Conservation (phyloP, 2,329 filamentous ascomycete species). For the Paracamarosporium sp. region DNA sequence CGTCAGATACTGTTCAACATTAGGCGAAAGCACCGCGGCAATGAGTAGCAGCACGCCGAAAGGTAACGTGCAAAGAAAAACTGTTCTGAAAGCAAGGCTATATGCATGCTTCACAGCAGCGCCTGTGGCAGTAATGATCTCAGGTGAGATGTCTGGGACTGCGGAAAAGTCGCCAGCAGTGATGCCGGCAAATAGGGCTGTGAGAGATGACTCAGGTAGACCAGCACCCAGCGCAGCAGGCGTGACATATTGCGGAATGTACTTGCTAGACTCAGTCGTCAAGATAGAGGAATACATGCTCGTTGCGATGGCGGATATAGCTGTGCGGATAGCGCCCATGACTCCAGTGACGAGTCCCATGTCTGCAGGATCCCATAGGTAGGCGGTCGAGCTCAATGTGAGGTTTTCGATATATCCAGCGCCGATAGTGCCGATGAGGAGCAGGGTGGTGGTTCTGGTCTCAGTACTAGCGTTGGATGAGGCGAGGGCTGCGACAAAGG, state of each 20-base stretch:
- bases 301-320: constrained; percentile 34
- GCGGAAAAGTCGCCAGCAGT: constrained; percentile 26
- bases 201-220: constrained; percentile 25
- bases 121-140: constrained; percentile 23
- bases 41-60: constrained; percentile 46
- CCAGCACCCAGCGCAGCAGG: constrained; percentile 28
- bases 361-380: constrained; percentile 56
- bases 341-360: constrained; percentile 56
- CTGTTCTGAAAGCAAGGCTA: constrained; percentile 50
- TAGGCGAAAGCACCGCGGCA: constrained; percentile 48
- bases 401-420: constrained; percentile 31
- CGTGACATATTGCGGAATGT: constrained; percentile 27
- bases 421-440: constrained; percentile 23
- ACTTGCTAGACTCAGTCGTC: constrained; percentile 24
- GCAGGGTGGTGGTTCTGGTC: constrained; percentile 21
- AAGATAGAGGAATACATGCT: constrained; percentile 35
- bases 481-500: constrained; percentile 27
- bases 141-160: constrained; percentile 27
- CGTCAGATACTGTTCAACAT: constrained; percentile 53
- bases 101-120: constrained; percentile 25
- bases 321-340: constrained; percentile 53
- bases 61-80: constrained; percentile 52
- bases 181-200: constrained; percentile 27
- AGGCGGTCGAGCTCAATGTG: constrained; percentile 51
- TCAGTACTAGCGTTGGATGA: constrained; percentile 15